Percentiles rank a stretch among this genome's conserved stretches.
These are phyloP conservation scores for Pseudocercospora musae DNA, from an alignment of 2,329 filamentous ascomycete genomes.

Conservation along the genomic window DNA sequence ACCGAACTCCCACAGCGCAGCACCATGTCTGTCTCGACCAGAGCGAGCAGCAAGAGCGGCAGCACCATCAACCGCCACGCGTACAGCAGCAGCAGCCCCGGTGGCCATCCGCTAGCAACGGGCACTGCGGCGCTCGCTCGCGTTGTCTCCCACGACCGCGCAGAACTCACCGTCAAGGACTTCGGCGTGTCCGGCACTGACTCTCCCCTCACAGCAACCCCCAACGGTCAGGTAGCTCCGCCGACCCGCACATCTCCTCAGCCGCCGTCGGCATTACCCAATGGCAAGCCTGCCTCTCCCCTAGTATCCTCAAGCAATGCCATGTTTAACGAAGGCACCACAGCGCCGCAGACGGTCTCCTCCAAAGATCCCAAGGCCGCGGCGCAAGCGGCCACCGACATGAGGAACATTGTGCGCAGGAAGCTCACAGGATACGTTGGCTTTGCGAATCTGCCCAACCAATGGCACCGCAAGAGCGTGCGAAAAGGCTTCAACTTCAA, in stretches of 20 bases:
- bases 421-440: slow-evolving; percentile 98
- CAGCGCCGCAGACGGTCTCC: slow-evolving; percentile 56
- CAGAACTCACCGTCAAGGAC: slow-evolving; percentile 21
- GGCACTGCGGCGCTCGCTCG: slow-evolving; percentile 22
- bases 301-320: slow-evolving; percentile 58
- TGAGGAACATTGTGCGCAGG: slow-evolving; percentile 93
- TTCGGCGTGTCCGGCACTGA: slow-evolving; percentile 15
- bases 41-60: slow-evolving; percentile 15
- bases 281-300: slow-evolving; percentile 54
- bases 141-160: slow-evolving; percentile 23
- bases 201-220: slow-evolving; percentile 5
- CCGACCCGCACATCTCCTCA: slow-evolving; percentile 48
- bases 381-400: slow-evolving; percentile 50
- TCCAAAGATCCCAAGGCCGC: slow-evolving; percentile 62
- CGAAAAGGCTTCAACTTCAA: slow-evolving; percentile 99
- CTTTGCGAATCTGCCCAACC: slow-evolving; percentile 97
- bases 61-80: slow-evolving; percentile 13
- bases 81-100: slow-evolving; percentile 17
- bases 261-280: slow-evolving; percentile 40
- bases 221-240: slow-evolving; percentile 25
- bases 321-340: slow-evolving; percentile 50
- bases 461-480: slow-evolving; percentile 99
- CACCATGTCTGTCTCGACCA: slow-evolving; percentile 23
- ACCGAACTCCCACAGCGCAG: slow-evolving; percentile 7
- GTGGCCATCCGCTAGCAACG: slow-evolving; percentile 16